Percentiles rank a stretch among this genome's conserved stretches.
These are phyloP conservation scores for Botrytis paeoniae DNA, from an alignment of 2,329 filamentous ascomycete genomes.

Conservation along the genomic window DNA sequence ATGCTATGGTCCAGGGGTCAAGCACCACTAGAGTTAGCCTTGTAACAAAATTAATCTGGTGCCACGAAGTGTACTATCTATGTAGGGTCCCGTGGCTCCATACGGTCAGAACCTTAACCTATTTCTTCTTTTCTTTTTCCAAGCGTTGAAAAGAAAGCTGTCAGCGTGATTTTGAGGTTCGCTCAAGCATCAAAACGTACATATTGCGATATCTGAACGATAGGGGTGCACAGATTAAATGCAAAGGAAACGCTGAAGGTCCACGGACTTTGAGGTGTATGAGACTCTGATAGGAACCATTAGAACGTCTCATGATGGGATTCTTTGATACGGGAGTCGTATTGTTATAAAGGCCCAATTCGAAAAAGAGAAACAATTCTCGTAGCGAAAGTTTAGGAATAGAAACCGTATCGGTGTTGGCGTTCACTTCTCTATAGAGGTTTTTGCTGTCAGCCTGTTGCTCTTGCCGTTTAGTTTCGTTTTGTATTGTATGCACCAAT, in stretches of 20 bases:
- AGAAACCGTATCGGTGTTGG: neutral
- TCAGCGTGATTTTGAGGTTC: constrained; percentile 1
- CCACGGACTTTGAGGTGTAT: neutral
- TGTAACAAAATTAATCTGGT: neutral
- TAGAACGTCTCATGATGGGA: constrained; percentile 1
- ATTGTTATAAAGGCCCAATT: neutral
- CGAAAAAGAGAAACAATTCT: constrained; percentile 6
- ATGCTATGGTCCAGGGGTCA: neutral
- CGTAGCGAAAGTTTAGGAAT: neutral
- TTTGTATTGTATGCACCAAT: neutral
- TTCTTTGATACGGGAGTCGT: neutral
- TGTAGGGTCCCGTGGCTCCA: neutral
- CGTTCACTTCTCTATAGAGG: neutral
- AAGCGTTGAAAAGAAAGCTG: neutral
- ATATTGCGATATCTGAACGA: constrained; percentile 8
- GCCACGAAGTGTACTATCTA: neutral
- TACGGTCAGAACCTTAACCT: neutral
- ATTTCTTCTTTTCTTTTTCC: neutral
- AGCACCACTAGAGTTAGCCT: constrained; percentile 1
- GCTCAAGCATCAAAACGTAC: neutral
- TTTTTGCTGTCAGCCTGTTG: neutral
- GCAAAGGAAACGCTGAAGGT: neutral
- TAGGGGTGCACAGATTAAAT: constrained; percentile 7
- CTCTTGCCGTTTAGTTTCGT: neutral
- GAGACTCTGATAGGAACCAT: neutral